Percentiles rank a stretch among this genome's conserved stretches.
These are phyloP conservation scores for Aspergillus sparsus DNA, from an alignment of 495 filamentous ascomycete genomes.

Conservation along the genomic window DNA sequence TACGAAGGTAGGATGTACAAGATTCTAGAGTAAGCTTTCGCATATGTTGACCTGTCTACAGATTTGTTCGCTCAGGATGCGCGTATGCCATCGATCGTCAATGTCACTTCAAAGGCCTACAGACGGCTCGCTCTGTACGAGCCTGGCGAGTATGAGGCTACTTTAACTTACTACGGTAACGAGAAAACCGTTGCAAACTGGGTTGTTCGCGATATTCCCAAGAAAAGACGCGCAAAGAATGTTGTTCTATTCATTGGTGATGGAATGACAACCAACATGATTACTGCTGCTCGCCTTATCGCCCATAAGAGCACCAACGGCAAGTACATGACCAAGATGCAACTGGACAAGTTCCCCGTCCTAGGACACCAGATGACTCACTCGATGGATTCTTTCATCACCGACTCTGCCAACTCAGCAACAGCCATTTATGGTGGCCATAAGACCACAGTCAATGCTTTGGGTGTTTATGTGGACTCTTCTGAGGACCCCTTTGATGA, in stretches of 20 bases:
- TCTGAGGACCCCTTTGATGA: constrained; percentile 66
- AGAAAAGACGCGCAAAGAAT: constrained; percentile 71
- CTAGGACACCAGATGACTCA: constrained; percentile 71
- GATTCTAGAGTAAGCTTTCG: not conserved
- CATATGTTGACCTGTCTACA: constrained; percentile 24
- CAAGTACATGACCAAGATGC: constrained; percentile 66
- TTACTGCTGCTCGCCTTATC: constrained; percentile 69
- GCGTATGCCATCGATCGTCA: constrained; percentile 62
- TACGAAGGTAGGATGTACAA: constrained; percentile 53
- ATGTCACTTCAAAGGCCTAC: constrained; percentile 71
- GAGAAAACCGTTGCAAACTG: constrained; percentile 66
- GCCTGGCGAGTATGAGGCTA: constrained; percentile 70
- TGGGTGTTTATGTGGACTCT: constrained; percentile 72
- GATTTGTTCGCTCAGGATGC: constrained; percentile 72
- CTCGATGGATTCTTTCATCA: constrained; percentile 74
- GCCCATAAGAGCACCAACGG: constrained; percentile 75
- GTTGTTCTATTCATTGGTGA: constrained; percentile 77
- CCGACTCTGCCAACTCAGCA: constrained; percentile 74
- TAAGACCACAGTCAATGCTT: constrained; percentile 71
- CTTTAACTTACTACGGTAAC: constrained; percentile 65
- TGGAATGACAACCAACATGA: constrained; percentile 82
- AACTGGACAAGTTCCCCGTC: constrained; percentile 71
- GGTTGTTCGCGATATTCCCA: constrained; percentile 65
- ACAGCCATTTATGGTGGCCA: constrained; percentile 73
- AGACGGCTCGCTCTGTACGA: constrained; percentile 66